These are phyloP conservation scores for Aureobasidium pullulans DNA, from an alignment of 2,329 filamentous ascomycete genomes.

Conservation along the genomic window DNA sequence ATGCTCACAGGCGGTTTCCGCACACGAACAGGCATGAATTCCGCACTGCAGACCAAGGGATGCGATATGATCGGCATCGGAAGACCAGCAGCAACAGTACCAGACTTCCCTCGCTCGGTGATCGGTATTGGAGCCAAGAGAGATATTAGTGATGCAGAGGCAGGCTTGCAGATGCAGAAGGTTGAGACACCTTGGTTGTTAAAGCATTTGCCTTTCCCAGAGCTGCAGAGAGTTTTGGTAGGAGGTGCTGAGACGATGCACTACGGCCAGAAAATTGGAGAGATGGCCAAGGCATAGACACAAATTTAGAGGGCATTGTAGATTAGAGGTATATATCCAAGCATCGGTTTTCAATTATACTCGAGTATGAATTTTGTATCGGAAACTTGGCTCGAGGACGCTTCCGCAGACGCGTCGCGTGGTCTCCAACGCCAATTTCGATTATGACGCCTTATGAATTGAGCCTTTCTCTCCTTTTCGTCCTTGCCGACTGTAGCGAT, in stretches of 20 bases:
- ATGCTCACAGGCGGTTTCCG: constrained; percentile 57
- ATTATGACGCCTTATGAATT: too few relatives aligned
- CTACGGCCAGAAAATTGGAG: constrained; percentile 2
- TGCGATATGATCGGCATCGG: constrained; percentile 46
- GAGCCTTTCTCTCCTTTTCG: too few relatives aligned
- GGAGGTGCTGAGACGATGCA: not conserved
- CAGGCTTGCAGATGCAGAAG: constrained; percentile 9
- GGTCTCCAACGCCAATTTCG: too few relatives aligned
- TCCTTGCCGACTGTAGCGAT: too few relatives aligned
- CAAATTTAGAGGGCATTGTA: too few relatives aligned
- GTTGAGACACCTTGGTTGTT: constrained; percentile 12
- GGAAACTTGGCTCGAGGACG: too few relatives aligned
- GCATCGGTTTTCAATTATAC: too few relatives aligned
- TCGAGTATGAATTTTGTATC: too few relatives aligned
- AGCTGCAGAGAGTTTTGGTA: not conserved
- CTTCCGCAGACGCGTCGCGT: too few relatives aligned
- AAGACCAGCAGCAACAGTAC: constrained; percentile 39
- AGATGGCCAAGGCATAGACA: not conserved
- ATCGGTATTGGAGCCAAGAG: constrained; percentile 22
- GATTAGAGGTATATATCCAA: too few relatives aligned
- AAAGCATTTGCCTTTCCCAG: constrained; percentile 4
- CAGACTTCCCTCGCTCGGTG: constrained; percentile 34
- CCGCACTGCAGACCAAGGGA: constrained; percentile 38
- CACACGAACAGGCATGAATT: constrained; percentile 43
- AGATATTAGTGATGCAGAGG: constrained; percentile 21